Evolutionary conservation across 1,284 basidiomycete genomes (phyloP).

Genomic region (Microbotryum saponariae): DNA sequence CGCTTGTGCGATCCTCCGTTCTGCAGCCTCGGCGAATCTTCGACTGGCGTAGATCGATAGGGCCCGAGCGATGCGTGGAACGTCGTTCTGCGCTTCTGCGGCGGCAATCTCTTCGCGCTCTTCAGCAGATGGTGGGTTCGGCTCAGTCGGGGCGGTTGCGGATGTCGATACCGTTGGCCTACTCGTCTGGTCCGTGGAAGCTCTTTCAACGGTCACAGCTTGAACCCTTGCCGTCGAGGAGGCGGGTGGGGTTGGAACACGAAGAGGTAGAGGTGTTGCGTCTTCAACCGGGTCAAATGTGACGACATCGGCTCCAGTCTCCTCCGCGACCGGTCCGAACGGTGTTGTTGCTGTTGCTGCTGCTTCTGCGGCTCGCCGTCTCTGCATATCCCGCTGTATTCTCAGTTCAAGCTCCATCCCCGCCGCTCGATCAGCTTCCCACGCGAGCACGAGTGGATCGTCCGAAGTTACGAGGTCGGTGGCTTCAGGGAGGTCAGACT

Average conservation of each 20-base stretch:
- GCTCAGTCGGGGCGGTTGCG: no score
- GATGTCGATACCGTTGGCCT: no score
- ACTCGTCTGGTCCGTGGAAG: no score
- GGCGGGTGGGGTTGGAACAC: not conserved
- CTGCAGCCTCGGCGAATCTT: constrained; percentile 6
- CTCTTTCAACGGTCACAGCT: no score
- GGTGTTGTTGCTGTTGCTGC: not conserved
- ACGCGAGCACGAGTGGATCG: constrained; percentile 28
- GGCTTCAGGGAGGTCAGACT: not conserved
- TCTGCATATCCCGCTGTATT: constrained; percentile 26
- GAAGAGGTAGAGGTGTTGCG: not conserved
- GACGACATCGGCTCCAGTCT: not conserved
- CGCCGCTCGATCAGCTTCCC: constrained; percentile 25
- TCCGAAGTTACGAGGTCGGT: not conserved
- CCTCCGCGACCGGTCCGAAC: not conserved
- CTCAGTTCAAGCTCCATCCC: constrained; percentile 22
- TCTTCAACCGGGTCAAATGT: not conserved
- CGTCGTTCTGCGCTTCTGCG: constrained; percentile 8
- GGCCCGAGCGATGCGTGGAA: constrained; percentile 5
- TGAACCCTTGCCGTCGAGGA: not conserved
- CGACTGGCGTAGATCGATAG: constrained; percentile 8
- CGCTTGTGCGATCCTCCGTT: not conserved
- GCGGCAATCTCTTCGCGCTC: constrained; percentile 3
- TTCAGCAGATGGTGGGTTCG: no score
- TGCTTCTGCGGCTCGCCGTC: constrained; percentile 8